These are phyloP conservation scores for Rhodotorula toruloides DNA, from an alignment of 768 basidiomycete genomes.

Conservation along the genomic window DNA sequence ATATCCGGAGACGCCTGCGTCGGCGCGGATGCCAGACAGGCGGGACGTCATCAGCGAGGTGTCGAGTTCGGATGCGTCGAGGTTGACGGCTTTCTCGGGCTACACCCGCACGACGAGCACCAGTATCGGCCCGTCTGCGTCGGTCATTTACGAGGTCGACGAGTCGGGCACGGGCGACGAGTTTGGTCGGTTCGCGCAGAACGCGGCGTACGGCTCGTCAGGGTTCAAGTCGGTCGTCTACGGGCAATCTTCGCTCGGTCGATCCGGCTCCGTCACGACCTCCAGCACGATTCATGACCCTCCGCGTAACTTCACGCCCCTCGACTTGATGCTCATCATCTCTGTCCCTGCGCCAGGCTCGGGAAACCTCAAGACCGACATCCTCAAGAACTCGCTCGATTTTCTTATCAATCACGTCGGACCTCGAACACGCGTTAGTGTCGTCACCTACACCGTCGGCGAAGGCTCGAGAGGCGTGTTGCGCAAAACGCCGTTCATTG, in stretches of 20 bases:
- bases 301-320: slow-evolving; percentile 70
- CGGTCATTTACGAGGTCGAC: slow-evolving; percentile 22
- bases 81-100: slow-evolving; percentile 18
- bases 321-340: slow-evolving; percentile 88
- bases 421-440: slow-evolving; percentile 70
- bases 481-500: slow-evolving; percentile 89
- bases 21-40: not conserved
- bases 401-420: slow-evolving; percentile 75
- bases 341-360: slow-evolving; percentile 77
- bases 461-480: slow-evolving; percentile 53
- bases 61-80: slow-evolving; percentile 13
- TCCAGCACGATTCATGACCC: no score
- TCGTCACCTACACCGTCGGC: slow-evolving; percentile 92
- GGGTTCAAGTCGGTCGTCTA: not conserved
- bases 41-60: slow-evolving; percentile 7
- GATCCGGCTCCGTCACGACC: no score
- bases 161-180: slow-evolving; percentile 8
- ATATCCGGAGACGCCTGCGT: not conserved
- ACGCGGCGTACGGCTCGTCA: not conserved
- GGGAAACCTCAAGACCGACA: slow-evolving; percentile 73
- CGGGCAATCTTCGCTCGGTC: not conserved
- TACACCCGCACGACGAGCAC: slow-evolving; percentile 29
- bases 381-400: slow-evolving; percentile 81
- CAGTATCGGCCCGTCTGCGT: slow-evolving; percentile 17
- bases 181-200: slow-evolving; percentile 7